These are phyloP conservation scores for Phalaenopsis hybrid DNA, from an alignment of 116 monocot species.

Conservation along the genomic window DNA sequence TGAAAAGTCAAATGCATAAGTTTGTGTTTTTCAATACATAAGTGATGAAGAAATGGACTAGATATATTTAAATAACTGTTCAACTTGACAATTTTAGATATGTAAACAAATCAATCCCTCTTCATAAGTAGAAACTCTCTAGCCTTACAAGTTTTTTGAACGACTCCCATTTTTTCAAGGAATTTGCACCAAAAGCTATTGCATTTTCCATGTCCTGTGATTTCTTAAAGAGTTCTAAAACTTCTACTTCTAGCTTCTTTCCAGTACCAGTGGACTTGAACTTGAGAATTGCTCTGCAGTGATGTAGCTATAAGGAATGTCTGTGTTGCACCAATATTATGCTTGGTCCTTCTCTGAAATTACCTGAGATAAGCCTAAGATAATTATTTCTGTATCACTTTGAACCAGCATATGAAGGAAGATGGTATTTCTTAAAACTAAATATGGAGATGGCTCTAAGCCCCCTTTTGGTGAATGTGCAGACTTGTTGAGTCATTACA, in stretches of 20 bases:
- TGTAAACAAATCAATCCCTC: conserved; percentile 3
- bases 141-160: conserved; percentile 4
- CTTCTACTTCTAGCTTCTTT: background rate
- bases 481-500: too few species aligned
- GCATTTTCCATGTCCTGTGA: background rate
- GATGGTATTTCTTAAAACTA: too few species aligned
- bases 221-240: background rate
- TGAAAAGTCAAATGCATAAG: background rate
- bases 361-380: too few species aligned
- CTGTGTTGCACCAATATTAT: too few species aligned
- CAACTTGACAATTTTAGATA: conserved; percentile 4
- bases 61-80: background rate
- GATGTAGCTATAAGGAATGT: too few species aligned
- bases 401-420: too few species aligned
- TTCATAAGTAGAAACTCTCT: conserved; percentile 13
- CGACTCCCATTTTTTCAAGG: conserved; percentile 13
- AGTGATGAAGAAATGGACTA: background rate
- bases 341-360: too few species aligned
- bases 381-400: too few species aligned
- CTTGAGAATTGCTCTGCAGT: too few species aligned
- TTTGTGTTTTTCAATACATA: too few species aligned
- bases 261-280: background rate
- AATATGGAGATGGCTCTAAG: too few species aligned
- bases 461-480: too few species aligned
- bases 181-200: background rate